Percentiles rank a stretch among this genome's conserved stretches.
These are phyloP conservation scores for Candida ascalaphidarum DNA, from an alignment of 805 yeast species.

Conservation along the genomic window DNA sequence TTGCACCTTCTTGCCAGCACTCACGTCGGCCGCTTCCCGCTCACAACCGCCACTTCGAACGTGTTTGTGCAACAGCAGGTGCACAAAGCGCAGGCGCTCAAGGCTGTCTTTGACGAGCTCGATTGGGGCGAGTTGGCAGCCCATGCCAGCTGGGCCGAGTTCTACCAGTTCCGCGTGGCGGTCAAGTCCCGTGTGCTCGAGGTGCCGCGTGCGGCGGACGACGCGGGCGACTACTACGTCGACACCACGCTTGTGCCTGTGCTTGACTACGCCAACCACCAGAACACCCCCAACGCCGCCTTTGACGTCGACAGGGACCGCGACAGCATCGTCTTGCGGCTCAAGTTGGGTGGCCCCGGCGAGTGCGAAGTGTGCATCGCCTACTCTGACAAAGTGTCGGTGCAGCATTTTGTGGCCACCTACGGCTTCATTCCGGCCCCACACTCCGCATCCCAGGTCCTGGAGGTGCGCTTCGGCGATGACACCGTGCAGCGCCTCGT, in stretches of 20 bases:
- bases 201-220: conserved; percentile 37
- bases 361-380: conserved; percentile 16
- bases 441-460: conserved; percentile 5
- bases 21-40: too few relatives aligned
- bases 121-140: too few relatives aligned
- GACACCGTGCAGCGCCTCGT: conserved; percentile 5
- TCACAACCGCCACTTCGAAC: too few relatives aligned
- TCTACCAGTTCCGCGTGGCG: conserved; percentile 31
- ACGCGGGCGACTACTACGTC: conserved; percentile 31
- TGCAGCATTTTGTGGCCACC: conserved; percentile 15
- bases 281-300: conserved; percentile 29
- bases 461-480: conserved; percentile 5
- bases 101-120: too few relatives aligned
- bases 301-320: conserved; percentile 49
- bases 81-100: too few relatives aligned
- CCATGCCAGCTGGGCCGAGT: conserved; percentile 16
- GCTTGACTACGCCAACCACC: conserved; percentile 62
- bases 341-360: conserved; percentile 1
- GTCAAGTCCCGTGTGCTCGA: conserved; percentile 55
- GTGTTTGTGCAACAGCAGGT: too few relatives aligned
- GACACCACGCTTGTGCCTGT: conserved; percentile 56
- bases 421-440: conserved; percentile 24
- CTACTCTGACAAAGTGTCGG: conserved; percentile 14
- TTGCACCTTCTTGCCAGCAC: too few relatives aligned
- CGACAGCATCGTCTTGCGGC: conserved; percentile 33